phyloP scores from a whole-genome alignment of 164 flowering plant genomes.

The Amborella trichopoda region DNA sequence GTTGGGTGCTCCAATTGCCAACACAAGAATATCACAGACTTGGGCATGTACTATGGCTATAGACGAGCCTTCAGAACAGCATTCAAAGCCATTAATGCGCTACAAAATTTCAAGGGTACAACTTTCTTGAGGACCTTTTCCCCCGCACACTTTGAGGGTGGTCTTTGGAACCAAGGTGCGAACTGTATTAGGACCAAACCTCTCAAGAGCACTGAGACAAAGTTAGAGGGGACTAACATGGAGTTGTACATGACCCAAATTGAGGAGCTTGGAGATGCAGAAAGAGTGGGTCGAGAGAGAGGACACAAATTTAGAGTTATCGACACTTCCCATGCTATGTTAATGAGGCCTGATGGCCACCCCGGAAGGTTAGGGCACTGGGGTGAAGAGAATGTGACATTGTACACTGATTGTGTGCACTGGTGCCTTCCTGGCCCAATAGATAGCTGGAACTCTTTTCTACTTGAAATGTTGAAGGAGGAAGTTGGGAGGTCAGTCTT shows the following conservation, averaged over 20 bases:
- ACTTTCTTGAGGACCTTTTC: constrained; percentile 44
- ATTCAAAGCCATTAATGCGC: constrained; percentile 30
- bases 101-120: constrained; percentile 27
- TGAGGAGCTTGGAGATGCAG: constrained; percentile 24
- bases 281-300: constrained; percentile 13
- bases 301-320: constrained; percentile 22
- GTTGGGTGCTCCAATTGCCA: constrained; percentile 45
- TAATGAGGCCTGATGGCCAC: constrained; percentile 35
- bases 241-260: constrained; percentile 23
- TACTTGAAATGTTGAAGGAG: constrained; percentile 27
- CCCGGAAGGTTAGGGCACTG: constrained; percentile 25
- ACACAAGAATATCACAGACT: constrained; percentile 25
- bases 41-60: constrained; percentile 31
- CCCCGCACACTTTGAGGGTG: constrained; percentile 53
- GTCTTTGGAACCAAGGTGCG: constrained; percentile 63
- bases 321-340: constrained; percentile 19
- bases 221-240: constrained; percentile 12
- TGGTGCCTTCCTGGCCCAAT: constrained; percentile 39
- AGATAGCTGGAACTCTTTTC: constrained; percentile 28
- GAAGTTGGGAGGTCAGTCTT: constrained; percentile 5
- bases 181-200: constrained; percentile 46
- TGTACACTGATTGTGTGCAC: constrained; percentile 30
- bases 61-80: constrained; percentile 41
- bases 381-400: constrained; percentile 15
- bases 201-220: constrained; percentile 18